A percentile compares a stretch with the other conserved stretches of the same genome.
phyloP scores from a whole-genome alignment of 2,329 filamentous ascomycete species.

The Nigrograna mackinnonii region DNA sequence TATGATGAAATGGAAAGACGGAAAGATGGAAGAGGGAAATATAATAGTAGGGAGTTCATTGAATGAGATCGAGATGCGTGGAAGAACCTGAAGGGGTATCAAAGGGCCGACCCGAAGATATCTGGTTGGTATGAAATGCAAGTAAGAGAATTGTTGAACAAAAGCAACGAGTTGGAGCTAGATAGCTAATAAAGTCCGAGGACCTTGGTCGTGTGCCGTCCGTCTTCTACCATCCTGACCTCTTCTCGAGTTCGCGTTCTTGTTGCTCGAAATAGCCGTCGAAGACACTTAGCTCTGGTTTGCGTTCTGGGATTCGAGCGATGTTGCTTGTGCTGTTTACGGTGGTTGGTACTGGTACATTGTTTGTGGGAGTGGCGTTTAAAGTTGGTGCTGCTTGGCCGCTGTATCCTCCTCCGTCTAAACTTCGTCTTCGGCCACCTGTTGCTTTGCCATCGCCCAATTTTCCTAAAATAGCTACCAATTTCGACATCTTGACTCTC shows the following conservation, averaged over 20 bases:
- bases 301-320: constrained; percentile 9
- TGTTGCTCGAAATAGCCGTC: constrained; percentile 41
- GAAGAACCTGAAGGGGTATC: constrained; percentile 34
- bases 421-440: constrained; percentile 33
- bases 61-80: too few relatives aligned
- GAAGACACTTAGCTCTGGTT: constrained; percentile 37
- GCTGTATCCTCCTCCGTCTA: constrained; percentile 37
- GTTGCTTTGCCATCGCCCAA: constrained; percentile 29
- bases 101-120: constrained; percentile 28
- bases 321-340: neutral
- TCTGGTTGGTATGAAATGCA: neutral
- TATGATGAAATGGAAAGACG: too few relatives aligned
- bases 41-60: too few relatives aligned
- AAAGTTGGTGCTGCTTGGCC: constrained; percentile 28
- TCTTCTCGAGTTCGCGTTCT: constrained; percentile 13
- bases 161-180: too few relatives aligned
- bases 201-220: too few relatives aligned
- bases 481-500: constrained; percentile 34
- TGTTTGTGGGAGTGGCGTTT: constrained; percentile 9
- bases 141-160: too few relatives aligned
- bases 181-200: too few relatives aligned
- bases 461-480: constrained; percentile 26
- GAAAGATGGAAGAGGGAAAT: too few relatives aligned
- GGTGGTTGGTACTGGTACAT: neutral
- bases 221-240: too few relatives aligned